Evolutionary conservation across 1,139 yeast genomes (phyloP).

Genomic region (Geotrichum restrictum): DNA sequence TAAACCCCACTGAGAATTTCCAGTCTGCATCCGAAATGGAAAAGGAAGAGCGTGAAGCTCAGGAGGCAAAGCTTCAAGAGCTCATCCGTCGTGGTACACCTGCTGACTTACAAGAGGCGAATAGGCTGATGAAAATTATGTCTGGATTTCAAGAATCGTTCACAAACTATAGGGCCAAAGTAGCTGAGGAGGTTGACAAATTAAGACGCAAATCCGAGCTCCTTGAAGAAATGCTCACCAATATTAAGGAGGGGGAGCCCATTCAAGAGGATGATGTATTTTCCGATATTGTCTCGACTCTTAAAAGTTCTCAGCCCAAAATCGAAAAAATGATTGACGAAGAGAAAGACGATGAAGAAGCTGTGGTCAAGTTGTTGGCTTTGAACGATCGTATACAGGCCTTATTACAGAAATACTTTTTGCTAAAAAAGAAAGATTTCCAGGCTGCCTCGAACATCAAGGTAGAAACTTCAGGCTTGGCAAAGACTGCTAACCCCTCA

Average conservation of each 20-base stretch:
- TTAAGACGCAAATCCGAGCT: slow-evolving; percentile 85
- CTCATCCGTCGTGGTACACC: slow-evolving; percentile 94
- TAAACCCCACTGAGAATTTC: slow-evolving; percentile 85
- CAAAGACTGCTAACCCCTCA: slow-evolving; percentile 29
- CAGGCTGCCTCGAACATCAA: slow-evolving; percentile 58
- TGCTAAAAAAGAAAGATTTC: slow-evolving; percentile 61
- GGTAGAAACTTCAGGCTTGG: slow-evolving; percentile 38
- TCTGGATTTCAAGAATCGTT: slow-evolving; percentile 76
- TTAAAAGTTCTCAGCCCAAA: slow-evolving; percentile 84
- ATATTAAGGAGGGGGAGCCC: slow-evolving; percentile 52
- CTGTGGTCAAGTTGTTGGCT: slow-evolving; percentile 60
- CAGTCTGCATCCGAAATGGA: slow-evolving; percentile 87
- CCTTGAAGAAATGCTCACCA: slow-evolving; percentile 78
- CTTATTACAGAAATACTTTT: slow-evolving; percentile 62
- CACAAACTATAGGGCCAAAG: slow-evolving; percentile 80
- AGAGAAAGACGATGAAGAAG: slow-evolving; percentile 56
- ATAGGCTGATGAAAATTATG: slow-evolving; percentile 94
- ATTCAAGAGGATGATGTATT: slow-evolving; percentile 51
- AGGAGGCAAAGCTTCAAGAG: slow-evolving; percentile 92
- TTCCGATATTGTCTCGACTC: slow-evolving; percentile 69
- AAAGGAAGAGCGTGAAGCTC: slow-evolving; percentile 87
- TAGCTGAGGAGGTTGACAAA: slow-evolving; percentile 79
- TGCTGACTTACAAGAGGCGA: slow-evolving; percentile 91
- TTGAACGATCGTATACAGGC: slow-evolving; percentile 76
- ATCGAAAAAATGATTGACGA: slow-evolving; percentile 78